Evolutionary conservation across 306 rosid species (phyloP).

Genomic region (Calophaca sinica): DNA sequence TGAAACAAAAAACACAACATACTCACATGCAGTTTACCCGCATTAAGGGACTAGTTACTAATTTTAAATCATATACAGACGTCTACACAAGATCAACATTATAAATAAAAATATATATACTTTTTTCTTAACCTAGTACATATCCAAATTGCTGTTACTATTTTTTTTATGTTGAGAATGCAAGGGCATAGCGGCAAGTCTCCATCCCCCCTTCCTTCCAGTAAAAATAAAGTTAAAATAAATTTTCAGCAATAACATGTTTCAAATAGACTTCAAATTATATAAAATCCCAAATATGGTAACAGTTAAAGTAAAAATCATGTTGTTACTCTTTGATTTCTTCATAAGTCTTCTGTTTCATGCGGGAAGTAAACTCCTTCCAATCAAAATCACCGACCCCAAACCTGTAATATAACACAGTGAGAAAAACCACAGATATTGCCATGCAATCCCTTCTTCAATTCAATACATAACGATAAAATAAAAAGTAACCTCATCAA

Average conservation of each 20-base stretch:
- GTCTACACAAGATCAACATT: slow-evolving; percentile 14
- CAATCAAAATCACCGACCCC: slow-evolving; percentile 95
- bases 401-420: slow-evolving; percentile 65
- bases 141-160: slow-evolving; percentile 7
- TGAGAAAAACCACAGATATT: slow-evolving; percentile 49
- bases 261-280: slow-evolving; percentile 20
- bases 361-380: slow-evolving; percentile 86
- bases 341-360: slow-evolving; percentile 91
- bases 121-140: not conserved
- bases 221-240: not conserved
- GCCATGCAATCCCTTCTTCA: slow-evolving; percentile 42
- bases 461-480: slow-evolving; percentile 33
- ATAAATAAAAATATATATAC: slow-evolving; percentile 1
- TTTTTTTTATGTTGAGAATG: slow-evolving; percentile 33
- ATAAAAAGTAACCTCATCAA: slow-evolving; percentile 79
- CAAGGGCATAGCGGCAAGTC: not conserved
- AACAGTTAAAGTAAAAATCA: slow-evolving; percentile 37
- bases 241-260: slow-evolving; percentile 2
- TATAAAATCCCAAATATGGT: slow-evolving; percentile 38
- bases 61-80: not conserved
- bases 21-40: slow-evolving; percentile 23
- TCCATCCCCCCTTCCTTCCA: not conserved
- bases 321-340: slow-evolving; percentile 83
- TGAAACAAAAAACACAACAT: not conserved
- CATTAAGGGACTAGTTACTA: not conserved